Percentiles rank a stretch among this genome's conserved stretches.
Conservation (phyloP, 202 grass and related monocot genomes). For the Setaria italica region DNA sequence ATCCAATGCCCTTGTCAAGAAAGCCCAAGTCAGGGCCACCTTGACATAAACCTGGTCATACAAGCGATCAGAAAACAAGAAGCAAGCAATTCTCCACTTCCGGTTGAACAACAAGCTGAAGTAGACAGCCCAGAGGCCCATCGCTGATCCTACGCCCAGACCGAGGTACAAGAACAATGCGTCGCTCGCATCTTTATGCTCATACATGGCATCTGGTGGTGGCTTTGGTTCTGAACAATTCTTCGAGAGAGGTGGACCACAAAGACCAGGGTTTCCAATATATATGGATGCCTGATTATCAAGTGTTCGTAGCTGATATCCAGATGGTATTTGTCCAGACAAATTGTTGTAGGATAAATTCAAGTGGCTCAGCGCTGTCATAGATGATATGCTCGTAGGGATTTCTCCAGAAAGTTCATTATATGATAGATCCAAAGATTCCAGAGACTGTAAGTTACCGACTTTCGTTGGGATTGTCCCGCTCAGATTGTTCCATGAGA, state of each 20-base stretch:
- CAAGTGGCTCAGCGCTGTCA: neutral
- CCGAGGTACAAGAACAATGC: constrained; percentile 5
- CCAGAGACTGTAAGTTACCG: neutral
- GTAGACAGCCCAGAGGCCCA: neutral
- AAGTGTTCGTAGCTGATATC: constrained; percentile 32
- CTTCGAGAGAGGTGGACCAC: constrained; percentile 41
- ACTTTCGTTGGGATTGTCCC: constrained; percentile 21
- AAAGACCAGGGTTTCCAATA: constrained; percentile 45
- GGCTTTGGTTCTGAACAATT: constrained; percentile 7
- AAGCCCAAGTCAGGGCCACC: too few species aligned
- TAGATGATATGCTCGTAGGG: neutral
- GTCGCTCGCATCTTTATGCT: neutral
- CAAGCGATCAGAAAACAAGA: neutral
- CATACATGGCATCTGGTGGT: too few species aligned
- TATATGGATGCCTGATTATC: constrained; percentile 42
- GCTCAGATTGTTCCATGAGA: constrained; percentile 48
- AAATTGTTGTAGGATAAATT: constrained; percentile 53
- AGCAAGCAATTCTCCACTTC: constrained; percentile 2
- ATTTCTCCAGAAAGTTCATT: constrained; percentile 18
- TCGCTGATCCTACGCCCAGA: neutral
- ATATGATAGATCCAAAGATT: constrained; percentile 26
- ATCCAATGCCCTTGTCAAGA: too few species aligned
- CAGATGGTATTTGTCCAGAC: constrained; percentile 24
- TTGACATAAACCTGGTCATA: too few species aligned
- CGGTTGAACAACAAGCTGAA: neutral